A percentile compares a stretch with the other conserved stretches of the same genome.
Evolutionary conservation across 1,284 basidiomycete species (phyloP).

Genomic region (Tilletia walkeri): DNA sequence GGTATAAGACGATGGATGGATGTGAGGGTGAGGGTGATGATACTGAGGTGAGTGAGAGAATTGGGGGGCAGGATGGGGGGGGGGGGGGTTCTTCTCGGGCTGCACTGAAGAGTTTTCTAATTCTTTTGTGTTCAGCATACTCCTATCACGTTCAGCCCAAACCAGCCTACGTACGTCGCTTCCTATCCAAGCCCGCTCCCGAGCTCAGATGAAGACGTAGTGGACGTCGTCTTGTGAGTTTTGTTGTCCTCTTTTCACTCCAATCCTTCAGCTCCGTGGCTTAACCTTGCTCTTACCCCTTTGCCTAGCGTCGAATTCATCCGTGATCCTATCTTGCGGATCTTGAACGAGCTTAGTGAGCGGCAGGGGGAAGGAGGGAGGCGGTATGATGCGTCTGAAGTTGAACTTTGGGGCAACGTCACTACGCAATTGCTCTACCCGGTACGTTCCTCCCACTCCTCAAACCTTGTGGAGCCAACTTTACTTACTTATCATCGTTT

Average conservation of each 20-base stretch:
- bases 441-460: not conserved
- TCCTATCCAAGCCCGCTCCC: conserved; percentile 23
- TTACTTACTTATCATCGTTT: no score
- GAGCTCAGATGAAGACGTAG: not conserved
- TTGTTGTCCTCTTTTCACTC: no score
- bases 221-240: conserved; percentile 26
- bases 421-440: conserved; percentile 49
- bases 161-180: conserved; percentile 47
- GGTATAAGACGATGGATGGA: conserved; percentile 49
- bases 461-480: no score
- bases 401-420: conserved; percentile 37
- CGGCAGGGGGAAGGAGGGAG: conserved; percentile 20
- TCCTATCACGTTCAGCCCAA: conserved; percentile 19
- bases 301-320: no score
- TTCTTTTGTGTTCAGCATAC: conserved; percentile 22
- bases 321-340: conserved; percentile 26
- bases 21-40: conserved; percentile 46
- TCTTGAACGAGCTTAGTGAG: conserved; percentile 26
- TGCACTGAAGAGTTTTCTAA: not conserved
- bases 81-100: no score
- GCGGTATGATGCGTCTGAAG: conserved; percentile 29
- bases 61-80: no score
- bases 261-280: not conserved
- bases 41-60: conserved; percentile 23
- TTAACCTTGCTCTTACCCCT: no score